Conservation (phyloP, 192 early-diverging fungal species). For the Diversispora eburnea region DNA sequence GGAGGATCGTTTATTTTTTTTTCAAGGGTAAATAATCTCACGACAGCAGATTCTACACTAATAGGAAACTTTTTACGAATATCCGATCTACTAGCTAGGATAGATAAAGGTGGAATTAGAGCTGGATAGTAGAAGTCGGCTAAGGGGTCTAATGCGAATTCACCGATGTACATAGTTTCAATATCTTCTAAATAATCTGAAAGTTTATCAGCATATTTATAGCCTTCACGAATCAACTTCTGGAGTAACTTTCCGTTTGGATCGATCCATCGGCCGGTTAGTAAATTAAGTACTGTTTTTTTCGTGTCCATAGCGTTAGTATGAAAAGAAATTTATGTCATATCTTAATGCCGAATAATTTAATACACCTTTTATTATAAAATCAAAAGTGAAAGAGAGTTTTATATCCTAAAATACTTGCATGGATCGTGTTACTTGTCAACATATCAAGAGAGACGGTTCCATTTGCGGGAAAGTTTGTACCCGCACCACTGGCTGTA, state of each 20-base stretch:
- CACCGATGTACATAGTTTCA: not conserved
- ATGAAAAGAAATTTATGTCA: not conserved
- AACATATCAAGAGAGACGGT: too few relatives aligned
- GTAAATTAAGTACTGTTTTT: not conserved
- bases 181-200: not conserved
- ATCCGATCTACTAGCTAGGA: too few relatives aligned
- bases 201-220: not conserved
- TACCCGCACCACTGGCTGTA: too few relatives aligned
- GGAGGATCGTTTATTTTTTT: too few relatives aligned
- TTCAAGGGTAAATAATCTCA: too few relatives aligned
- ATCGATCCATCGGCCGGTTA: not conserved
- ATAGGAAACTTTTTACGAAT: too few relatives aligned
- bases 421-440: too few relatives aligned
- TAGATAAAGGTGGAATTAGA: too few relatives aligned
- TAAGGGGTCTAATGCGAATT: too few relatives aligned
- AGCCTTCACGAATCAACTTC: not conserved
- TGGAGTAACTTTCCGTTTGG: not conserved
- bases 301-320: not conserved
- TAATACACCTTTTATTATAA: slow-evolving; percentile 24
- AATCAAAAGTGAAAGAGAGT: slow-evolving; percentile 16
- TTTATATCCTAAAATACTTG: slow-evolving; percentile 24
- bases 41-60: too few relatives aligned
- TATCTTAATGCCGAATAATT: not conserved
- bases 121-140: not conserved
- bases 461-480: too few relatives aligned